Evolutionary conservation across 192 early-diverging fungal species (phyloP).

Genomic region (Chytriomyces confervae): DNA sequence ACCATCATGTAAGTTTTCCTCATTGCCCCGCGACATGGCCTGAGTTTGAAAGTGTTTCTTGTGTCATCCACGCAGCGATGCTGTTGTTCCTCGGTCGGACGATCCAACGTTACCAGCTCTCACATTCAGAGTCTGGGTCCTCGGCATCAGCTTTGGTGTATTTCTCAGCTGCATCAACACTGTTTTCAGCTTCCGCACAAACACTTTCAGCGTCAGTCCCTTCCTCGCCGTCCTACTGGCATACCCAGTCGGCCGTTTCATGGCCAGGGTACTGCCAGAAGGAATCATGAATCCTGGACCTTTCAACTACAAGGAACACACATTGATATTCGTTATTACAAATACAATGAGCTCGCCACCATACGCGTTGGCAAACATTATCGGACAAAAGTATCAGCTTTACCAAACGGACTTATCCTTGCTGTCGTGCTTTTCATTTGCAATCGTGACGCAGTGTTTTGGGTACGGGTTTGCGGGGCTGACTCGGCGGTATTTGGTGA

Average conservation of each 20-base stretch:
- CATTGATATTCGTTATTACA: slow-evolving; percentile 75
- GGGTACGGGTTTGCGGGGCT: slow-evolving; percentile 76
- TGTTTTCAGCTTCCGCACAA: slow-evolving; percentile 87
- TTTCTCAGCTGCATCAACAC: not conserved
- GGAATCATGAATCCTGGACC: slow-evolving; percentile 56
- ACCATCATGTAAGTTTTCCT: not conserved
- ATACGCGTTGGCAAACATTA: slow-evolving; percentile 56
- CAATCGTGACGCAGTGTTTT: slow-evolving; percentile 73
- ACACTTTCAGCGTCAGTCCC: slow-evolving; percentile 70
- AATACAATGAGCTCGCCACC: slow-evolving; percentile 62
- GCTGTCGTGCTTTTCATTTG: slow-evolving; percentile 40
- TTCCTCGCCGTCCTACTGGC: slow-evolving; percentile 77
- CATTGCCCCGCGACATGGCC: too few relatives aligned
- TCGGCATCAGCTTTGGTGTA: slow-evolving; percentile 24
- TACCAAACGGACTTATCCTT: slow-evolving; percentile 35
- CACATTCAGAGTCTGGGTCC: slow-evolving; percentile 55
- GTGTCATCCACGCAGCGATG: not conserved
- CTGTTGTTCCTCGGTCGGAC: slow-evolving; percentile 38
- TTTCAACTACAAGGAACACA: slow-evolving; percentile 87
- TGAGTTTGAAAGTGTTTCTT: not conserved
- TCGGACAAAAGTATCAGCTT: slow-evolving; percentile 27
- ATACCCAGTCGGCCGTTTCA: slow-evolving; percentile 73
- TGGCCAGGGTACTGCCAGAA: slow-evolving; percentile 69
- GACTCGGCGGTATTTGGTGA: slow-evolving; percentile 80
- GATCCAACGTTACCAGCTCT: slow-evolving; percentile 52